phyloP scores from a whole-genome alignment of 371 early-diverging fungal species.

The Chytridium lagenaria region DNA sequence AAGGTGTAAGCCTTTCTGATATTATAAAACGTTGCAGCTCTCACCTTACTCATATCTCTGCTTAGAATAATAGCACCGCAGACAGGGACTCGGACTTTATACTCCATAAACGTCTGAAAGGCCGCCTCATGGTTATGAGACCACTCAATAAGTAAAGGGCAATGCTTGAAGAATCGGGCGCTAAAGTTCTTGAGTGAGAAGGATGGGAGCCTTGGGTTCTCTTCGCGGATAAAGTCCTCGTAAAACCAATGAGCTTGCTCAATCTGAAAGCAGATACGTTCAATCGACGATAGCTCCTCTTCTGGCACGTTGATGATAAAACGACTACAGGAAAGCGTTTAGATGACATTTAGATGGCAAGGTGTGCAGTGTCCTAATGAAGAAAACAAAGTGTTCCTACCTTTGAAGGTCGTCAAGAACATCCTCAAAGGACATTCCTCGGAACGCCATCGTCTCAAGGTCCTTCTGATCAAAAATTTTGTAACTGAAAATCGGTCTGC shows the following conservation, averaged over 20 bases:
- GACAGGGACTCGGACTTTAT: constrained; percentile 97
- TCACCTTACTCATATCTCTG: constrained; percentile 76
- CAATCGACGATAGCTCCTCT: constrained; percentile 86
- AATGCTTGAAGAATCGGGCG: constrained; percentile 75
- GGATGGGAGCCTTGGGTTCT: constrained; percentile 77
- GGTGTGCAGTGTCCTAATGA: too few relatives aligned
- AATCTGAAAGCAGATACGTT: constrained; percentile 97
- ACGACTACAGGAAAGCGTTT: constrained; percentile 70
- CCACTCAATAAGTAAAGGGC: constrained; percentile 88
- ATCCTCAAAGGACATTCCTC: constrained; percentile 73
- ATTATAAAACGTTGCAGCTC: neutral
- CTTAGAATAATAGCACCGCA: constrained; percentile 99
- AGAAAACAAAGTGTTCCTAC: constrained; percentile 46
- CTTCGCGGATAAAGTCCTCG: constrained; percentile 94
- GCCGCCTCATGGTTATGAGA: constrained; percentile 84
- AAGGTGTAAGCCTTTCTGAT: neutral
- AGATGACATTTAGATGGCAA: too few relatives aligned
- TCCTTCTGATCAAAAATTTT: neutral
- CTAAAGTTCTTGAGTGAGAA: constrained; percentile 72
- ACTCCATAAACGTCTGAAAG: constrained; percentile 90
- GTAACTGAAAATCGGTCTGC: neutral
- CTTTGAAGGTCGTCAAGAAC: constrained; percentile 86
- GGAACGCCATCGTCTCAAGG: constrained; percentile 59
- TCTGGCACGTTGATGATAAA: constrained; percentile 98
- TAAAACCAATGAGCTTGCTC: constrained; percentile 99